These are phyloP conservation scores for Pseudogymnoascus sp. DNA, from an alignment of 2,329 filamentous ascomycete species.

Conservation along the genomic window DNA sequence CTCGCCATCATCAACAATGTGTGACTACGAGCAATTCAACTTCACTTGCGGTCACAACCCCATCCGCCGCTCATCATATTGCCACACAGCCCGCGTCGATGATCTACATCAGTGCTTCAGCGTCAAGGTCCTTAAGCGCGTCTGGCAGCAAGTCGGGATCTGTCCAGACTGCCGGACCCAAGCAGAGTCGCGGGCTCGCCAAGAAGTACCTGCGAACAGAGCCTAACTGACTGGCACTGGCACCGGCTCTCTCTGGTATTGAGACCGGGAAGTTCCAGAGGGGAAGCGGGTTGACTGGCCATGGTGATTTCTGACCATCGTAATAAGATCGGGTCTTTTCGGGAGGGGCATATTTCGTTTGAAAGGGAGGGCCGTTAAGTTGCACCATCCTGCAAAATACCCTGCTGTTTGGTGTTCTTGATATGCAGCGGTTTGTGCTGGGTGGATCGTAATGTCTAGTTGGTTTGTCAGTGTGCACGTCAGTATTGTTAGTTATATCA, in stretches of 20 bases:
- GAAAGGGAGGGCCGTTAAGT: not conserved
- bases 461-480: not conserved
- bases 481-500: constrained; percentile 1
- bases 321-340: not conserved
- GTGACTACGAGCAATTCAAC: constrained; percentile 60
- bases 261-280: not conserved
- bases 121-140: constrained; percentile 55
- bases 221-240: not conserved
- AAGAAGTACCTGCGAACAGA: not conserved
- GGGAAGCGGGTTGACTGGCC: not conserved
- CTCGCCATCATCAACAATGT: constrained; percentile 41
- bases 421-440: not conserved
- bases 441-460: constrained; percentile 6
- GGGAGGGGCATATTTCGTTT: not conserved
- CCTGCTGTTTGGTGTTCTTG: constrained; percentile 7
- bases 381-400: constrained; percentile 7
- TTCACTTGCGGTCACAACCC: constrained; percentile 56
- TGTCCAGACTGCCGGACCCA: constrained; percentile 40
- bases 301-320: not conserved
- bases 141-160: constrained; percentile 46
- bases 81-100: constrained; percentile 67
- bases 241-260: not conserved
- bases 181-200: not conserved
- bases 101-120: constrained; percentile 59
- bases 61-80: constrained; percentile 56